These are phyloP conservation scores for Aspergillus nanangensis DNA, from an alignment of 495 filamentous ascomycete genomes.

Conservation along the genomic window DNA sequence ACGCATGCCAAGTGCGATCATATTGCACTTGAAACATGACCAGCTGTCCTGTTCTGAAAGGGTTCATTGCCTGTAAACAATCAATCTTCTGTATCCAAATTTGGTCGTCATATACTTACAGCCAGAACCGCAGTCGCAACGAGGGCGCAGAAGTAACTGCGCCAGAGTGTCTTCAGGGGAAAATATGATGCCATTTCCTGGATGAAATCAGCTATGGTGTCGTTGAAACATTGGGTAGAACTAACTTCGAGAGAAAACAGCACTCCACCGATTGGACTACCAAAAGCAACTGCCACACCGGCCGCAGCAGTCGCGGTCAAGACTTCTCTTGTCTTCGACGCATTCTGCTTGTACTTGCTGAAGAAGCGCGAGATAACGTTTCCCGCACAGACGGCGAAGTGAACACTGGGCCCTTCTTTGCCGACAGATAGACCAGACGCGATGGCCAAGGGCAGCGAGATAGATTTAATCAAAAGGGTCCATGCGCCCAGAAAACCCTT, in stretches of 20 bases:
- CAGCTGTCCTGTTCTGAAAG: constrained; percentile 94
- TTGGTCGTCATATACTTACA: constrained; percentile 32
- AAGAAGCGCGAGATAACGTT: constrained; percentile 95
- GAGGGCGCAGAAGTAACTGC: constrained; percentile 95
- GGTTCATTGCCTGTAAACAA: constrained; percentile 71
- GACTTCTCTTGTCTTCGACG: constrained; percentile 92
- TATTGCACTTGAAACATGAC: constrained; percentile 99
- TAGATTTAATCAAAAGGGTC: constrained; percentile 92
- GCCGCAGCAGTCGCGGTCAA: constrained; percentile 91
- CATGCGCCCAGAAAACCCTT: constrained; percentile 93
- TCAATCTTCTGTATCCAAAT: constrained; percentile 3
- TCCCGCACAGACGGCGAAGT: constrained; percentile 96
- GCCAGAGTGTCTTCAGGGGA: constrained; percentile 95
- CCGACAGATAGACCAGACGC: constrained; percentile 93
- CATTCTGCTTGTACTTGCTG: constrained; percentile 87
- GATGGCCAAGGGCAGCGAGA: constrained; percentile 87
- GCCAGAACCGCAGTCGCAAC: constrained; percentile 93
- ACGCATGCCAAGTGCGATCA: constrained; percentile 96
- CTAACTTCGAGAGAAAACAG: constrained; percentile 85
- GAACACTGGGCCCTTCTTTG: constrained; percentile 96
- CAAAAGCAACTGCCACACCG: constrained; percentile 94
- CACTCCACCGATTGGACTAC: constrained; percentile 94
- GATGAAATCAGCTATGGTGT: constrained; percentile 9
- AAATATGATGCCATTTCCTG: constrained; percentile 98
- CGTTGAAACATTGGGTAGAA: neutral